Evolutionary conservation across 257 asterid species (phyloP), one percentile per base, ranked within the genome.

Genomic region (Solanum dulcamara): DNA sequence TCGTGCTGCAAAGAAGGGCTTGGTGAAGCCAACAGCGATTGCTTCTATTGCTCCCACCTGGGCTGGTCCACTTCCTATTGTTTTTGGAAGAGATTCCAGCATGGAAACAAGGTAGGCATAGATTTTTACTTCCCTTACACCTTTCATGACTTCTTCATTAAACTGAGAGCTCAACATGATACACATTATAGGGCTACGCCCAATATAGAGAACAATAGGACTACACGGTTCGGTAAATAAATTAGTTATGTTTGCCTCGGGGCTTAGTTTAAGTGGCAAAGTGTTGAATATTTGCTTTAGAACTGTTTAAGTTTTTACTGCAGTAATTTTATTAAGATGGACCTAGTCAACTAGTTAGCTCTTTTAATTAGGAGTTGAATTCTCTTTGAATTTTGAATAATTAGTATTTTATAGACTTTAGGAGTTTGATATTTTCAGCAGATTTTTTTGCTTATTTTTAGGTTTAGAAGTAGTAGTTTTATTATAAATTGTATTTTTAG

Each of bases 21-120:
- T 85, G 82, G 86, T 96, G 85, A 93, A 91, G 89, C 98, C 98
- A 80, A 89, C 89, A 80, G 97, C 94, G 83, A 92, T 96, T 88
- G 99, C 98, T 87, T 96, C 97, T 79, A 89, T 96, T 88, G 98
- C 99, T 35, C 99, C 99, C 59, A 95, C 99, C 81, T 96, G 99
- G 99, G 96, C 98, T 18, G 99, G 98, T 44, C 99, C 98, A 81
- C 98, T 96, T 87, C 98, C 98, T 38, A 94, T 95, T 42, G 98
- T 94, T 59, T 96, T 96, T 86, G 98, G 99, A 55, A 90, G 88
- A 90, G 99, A 94, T 88, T 90, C 98, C 66, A 93, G 81, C 67
- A 96, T 95, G 98, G 98, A 93, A 84, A 88, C 97, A 53, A 93
- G 99, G 99, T 96, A 90, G 6, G 33, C 13, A 48, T 79, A 17